Percentiles rank a stretch among this genome's conserved stretches.
phyloP scores from a whole-genome alignment of 176 grass and related monocot species.

The Avena sativa region DNA sequence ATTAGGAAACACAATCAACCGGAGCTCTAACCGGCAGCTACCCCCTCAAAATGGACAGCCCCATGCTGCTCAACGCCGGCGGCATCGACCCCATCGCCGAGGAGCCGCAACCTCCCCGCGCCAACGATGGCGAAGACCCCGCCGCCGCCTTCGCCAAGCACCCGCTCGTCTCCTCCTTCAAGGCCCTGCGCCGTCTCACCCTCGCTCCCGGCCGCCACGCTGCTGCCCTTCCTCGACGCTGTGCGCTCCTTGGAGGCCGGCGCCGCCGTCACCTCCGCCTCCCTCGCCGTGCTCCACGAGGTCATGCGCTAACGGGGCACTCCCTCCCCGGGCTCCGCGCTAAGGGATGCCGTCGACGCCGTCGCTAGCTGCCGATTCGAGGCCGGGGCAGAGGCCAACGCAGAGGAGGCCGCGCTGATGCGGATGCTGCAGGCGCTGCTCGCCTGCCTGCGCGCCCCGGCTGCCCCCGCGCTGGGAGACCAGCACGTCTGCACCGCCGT shows the following conservation, averaged over 20 bases:
- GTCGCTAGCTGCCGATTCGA: too few relatives aligned
- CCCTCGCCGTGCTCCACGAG: slow-evolving; percentile 69
- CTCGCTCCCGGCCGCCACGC: slow-evolving; percentile 54
- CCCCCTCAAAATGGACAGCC: slow-evolving; percentile 47
- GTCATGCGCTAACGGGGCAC: slow-evolving; percentile 65
- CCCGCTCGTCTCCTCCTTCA: too few relatives aligned
- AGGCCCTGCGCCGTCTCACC: too few relatives aligned
- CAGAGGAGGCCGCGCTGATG: slow-evolving; percentile 85
- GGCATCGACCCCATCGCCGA: slow-evolving; percentile 71
- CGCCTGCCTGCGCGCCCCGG: slow-evolving; percentile 69
- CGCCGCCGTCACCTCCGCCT: slow-evolving; percentile 69
- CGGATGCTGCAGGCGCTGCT: slow-evolving; percentile 80
- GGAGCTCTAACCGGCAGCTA: too few relatives aligned
- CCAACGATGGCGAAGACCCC: slow-evolving; percentile 3
- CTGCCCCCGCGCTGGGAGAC: slow-evolving; percentile 54
- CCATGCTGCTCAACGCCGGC: slow-evolving; percentile 45
- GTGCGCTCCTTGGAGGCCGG: slow-evolving; percentile 72
- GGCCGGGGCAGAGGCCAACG: slow-evolving; percentile 59
- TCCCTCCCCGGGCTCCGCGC: slow-evolving; percentile 61
- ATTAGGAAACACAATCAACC: too few relatives aligned
- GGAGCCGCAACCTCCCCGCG: slow-evolving; percentile 26
- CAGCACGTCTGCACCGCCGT: slow-evolving; percentile 81
- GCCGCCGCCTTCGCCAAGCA: slow-evolving; percentile 71
- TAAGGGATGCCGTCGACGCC: slow-evolving; percentile 77
- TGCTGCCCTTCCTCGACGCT: slow-evolving; percentile 78